Base-by-base conservation (phyloP, 441 rosid species). In the Raphanus hybrid region DNA sequence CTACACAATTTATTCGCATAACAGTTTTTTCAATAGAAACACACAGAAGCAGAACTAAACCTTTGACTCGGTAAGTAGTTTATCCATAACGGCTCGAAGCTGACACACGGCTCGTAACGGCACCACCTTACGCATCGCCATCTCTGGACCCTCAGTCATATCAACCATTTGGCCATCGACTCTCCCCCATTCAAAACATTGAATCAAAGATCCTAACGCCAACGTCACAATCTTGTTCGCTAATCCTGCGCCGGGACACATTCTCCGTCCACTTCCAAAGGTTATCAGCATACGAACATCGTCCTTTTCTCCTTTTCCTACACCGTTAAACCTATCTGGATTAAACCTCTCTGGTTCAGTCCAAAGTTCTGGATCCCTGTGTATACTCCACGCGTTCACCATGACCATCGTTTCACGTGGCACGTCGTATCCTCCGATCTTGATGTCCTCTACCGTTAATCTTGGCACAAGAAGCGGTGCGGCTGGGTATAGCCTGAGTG, bases 191-290 rank as follows among this genome's bases (percentile, higher is more conserved):
- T 67, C 71, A 14, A 67, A 67, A 2, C 71, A 67, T 8, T 67
- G 71, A 14, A 67, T 14, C 60, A 67, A 67, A 6, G 71, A 50
- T 45, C 71, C 71, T 67, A 67, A 12, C 3, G 71, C 59, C 70
- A 50, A 67, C 14, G 60, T 67, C 23, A 67, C 39, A 4, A 67
- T 67, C 71, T 48, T 67, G 26, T n/a, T 34, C 26, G 59, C 71
- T 50, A 67, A 50, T n/a, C 71, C 71, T 0, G 71, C 71, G 6
- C 71, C 59, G 3, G 71, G 71, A 67, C 71, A 67, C 37, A 50
- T 5, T n/a, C 71, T 48, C 23, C 71, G 27, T n/a, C 71, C 71
- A 29, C 35, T 67, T 29, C 71, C 71, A 48, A 67, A 67, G 26
- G 39, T 5, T 32, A 67, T 67, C 6, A 66, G 12, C 37, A 0